phyloP scores from a whole-genome alignment of 78 protist genomes.

The Dictyostelium firmibasis region DNA sequence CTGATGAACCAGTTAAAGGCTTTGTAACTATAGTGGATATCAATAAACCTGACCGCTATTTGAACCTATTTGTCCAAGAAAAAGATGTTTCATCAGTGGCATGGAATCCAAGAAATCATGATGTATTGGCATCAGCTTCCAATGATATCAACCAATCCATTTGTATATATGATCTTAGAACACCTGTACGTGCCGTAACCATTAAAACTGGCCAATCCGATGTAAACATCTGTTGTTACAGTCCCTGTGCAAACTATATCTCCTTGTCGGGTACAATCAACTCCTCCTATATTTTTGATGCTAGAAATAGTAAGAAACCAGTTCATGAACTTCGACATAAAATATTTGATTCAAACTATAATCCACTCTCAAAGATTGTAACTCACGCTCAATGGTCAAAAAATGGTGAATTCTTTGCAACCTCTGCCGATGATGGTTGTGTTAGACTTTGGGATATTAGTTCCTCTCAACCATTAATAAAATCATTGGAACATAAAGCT shows the following conservation, averaged over 20 bases:
- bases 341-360: not conserved
- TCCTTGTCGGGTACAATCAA: not conserved
- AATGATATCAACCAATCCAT: not conserved
- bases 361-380: not conserved
- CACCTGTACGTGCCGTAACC: not conserved
- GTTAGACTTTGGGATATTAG: slow-evolving; percentile 15
- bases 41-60: not conserved
- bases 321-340: not conserved
- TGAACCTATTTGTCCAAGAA: not conserved
- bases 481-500: not conserved
- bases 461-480: not conserved
- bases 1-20: not conserved
- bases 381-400: slow-evolving; percentile 16
- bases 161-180: not conserved
- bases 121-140: not conserved
- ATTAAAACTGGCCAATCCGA: not conserved
- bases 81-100: slow-evolving; percentile 14
- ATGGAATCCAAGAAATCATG: slow-evolving; percentile 4
- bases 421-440: slow-evolving; percentile 13
- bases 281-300: not conserved
- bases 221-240: not conserved
- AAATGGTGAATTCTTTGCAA: slow-evolving; percentile 15
- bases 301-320: not conserved
- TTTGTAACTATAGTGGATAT: not conserved
- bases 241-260: slow-evolving; percentile 14